A percentile compares a stretch with the other conserved stretches of the same genome.
Evolutionary conservation across 805 yeast species (phyloP).

Genomic region (Wilhelminamyces savonicus): DNA sequence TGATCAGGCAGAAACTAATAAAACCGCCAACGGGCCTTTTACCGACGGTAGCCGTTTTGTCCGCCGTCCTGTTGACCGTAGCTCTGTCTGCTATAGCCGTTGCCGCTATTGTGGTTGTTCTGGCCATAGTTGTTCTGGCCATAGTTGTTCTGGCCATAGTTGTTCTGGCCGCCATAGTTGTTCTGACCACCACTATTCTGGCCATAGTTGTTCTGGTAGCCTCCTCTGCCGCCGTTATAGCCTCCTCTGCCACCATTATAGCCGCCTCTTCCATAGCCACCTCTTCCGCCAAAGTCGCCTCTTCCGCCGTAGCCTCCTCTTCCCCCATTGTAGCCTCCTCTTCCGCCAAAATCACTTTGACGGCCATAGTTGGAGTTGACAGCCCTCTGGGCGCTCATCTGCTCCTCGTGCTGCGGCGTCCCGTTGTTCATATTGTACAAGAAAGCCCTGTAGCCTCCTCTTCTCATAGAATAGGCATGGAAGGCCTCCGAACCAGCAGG

Average conservation of each 20-base stretch:
- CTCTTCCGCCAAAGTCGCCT: too few relatives aligned
- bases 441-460: slow-evolving; percentile 35
- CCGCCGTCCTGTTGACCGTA: neutral
- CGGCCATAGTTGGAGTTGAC: too few relatives aligned
- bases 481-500: slow-evolving; percentile 30
- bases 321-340: too few relatives aligned
- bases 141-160: slow-evolving; percentile 3
- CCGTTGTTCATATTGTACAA: too few relatives aligned
- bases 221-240: slow-evolving; percentile 6
- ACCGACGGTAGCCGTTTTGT: slow-evolving; percentile 2
- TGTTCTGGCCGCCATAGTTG: slow-evolving; percentile 12
- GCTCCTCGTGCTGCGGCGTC: too few relatives aligned
- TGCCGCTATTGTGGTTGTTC: slow-evolving; percentile 2
- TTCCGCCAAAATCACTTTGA: too few relatives aligned
- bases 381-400: too few relatives aligned
- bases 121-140: too few relatives aligned
- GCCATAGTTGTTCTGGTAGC: slow-evolving; percentile 6
- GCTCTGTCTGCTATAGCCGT: slow-evolving; percentile 1
- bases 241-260: slow-evolving; percentile 4
- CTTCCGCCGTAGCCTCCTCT: too few relatives aligned
- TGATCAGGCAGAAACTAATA: too few relatives aligned
- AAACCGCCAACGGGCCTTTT: too few relatives aligned
- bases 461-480: slow-evolving; percentile 25
- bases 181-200: slow-evolving; percentile 5
- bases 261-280: too few relatives aligned